Evolutionary conservation across 768 basidiomycete genomes (phyloP).

Genomic region (Vararia minispora): DNA sequence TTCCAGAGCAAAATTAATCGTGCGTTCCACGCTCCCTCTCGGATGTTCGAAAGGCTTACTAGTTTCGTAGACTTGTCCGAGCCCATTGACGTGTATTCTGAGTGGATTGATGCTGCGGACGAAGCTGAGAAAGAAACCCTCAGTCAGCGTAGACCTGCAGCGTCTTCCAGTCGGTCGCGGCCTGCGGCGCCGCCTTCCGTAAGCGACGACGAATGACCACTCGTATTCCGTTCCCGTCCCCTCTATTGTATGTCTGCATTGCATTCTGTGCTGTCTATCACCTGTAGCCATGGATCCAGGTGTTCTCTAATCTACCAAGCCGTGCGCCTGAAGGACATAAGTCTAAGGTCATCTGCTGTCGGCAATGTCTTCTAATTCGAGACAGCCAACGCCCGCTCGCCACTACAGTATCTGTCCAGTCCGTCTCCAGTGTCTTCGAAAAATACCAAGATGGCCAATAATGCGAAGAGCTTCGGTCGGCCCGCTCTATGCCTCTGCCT

Average conservation of each 20-base stretch:
- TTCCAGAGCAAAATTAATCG: conserved; percentile 84
- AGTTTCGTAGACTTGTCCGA: conserved; percentile 62
- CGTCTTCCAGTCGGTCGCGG: conserved; percentile 39
- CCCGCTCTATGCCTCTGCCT: too few species aligned
- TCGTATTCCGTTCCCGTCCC: neutral
- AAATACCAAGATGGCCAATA: too few species aligned
- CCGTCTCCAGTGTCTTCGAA: too few species aligned
- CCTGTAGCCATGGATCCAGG: too few species aligned
- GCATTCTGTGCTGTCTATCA: too few species aligned
- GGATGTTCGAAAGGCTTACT: conserved; percentile 3
- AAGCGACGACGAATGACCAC: conserved; percentile 39
- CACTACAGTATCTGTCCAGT: too few species aligned
- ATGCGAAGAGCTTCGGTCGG: too few species aligned
- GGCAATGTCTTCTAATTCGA: too few species aligned
- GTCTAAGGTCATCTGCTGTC: too few species aligned
- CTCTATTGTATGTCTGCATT: conserved; percentile 4
- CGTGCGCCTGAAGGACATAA: too few species aligned
- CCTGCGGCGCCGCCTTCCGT: conserved; percentile 22
- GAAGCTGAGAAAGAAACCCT: conserved; percentile 61
- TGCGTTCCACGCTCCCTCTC: conserved; percentile 27
- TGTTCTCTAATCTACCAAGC: too few species aligned
- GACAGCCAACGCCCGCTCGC: too few species aligned
- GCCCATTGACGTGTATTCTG: conserved; percentile 81
- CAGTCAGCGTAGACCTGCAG: conserved; percentile 37
- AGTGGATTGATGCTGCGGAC: conserved; percentile 87